A percentile compares a stretch with the other conserved stretches of the same genome.
Conservation (phyloP, 2,329 filamentous ascomycete species). For the Claviceps maximensis region DNA sequence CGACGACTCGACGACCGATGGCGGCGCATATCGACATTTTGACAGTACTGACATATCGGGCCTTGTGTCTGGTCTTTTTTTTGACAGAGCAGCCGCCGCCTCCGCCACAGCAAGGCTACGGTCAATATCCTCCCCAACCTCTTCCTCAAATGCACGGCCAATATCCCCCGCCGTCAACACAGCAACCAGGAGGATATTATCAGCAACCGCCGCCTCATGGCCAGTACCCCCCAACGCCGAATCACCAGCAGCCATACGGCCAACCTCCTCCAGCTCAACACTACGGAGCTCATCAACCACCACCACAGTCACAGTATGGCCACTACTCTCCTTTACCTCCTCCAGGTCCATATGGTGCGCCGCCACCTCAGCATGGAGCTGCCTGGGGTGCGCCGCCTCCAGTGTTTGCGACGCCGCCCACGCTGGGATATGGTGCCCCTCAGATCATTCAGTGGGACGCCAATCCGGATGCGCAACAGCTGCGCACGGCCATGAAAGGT, state of each 20-base stretch:
- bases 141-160: conserved; percentile 14
- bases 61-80: neutral
- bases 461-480: conserved; percentile 51
- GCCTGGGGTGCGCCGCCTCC: conserved; percentile 30
- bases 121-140: conserved; percentile 13
- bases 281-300: conserved; percentile 17
- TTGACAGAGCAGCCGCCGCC: conserved; percentile 19
- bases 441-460: conserved; percentile 60
- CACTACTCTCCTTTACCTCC: conserved; percentile 8
- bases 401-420: conserved; percentile 47
- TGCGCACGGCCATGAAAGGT: conserved; percentile 81
- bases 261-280: conserved; percentile 10
- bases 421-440: conserved; percentile 60
- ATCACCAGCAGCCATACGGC: conserved; percentile 12
- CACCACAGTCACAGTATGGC: conserved; percentile 11
- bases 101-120: conserved; percentile 24
- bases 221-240: conserved; percentile 3
- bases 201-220: conserved; percentile 14
- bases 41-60: neutral
- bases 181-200: conserved; percentile 17
- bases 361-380: conserved; percentile 16
- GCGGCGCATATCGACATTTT: neutral
- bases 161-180: conserved; percentile 19
- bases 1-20: neutral
- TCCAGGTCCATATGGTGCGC: conserved; percentile 26